phyloP scores from a whole-genome alignment of 208 protist species.

The Strigomonas culicis region DNA sequence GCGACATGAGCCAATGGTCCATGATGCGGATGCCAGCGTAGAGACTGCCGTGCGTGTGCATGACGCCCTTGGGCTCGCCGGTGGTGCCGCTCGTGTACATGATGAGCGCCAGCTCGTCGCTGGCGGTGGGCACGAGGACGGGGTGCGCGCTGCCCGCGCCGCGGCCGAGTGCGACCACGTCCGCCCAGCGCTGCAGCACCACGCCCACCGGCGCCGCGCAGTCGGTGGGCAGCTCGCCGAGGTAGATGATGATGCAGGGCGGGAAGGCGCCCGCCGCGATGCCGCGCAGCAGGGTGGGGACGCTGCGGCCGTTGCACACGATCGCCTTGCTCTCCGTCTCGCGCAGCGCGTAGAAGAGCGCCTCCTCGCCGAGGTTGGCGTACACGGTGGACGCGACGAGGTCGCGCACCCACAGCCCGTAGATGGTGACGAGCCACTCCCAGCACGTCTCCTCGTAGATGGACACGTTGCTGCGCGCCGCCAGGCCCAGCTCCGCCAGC shows the following conservation, averaged over 20 bases:
- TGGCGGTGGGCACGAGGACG: slow-evolving; percentile 14
- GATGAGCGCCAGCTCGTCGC: slow-evolving; percentile 35
- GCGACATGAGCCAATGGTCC: slow-evolving; percentile 35
- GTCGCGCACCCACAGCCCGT: slow-evolving; percentile 65
- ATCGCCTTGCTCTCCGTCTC: slow-evolving; percentile 63
- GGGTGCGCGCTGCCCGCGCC: slow-evolving; percentile 5
- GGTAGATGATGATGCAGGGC: slow-evolving; percentile 48
- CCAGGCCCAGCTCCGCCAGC: slow-evolving; percentile 42
- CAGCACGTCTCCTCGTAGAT: slow-evolving; percentile 85
- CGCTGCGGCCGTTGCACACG: slow-evolving; percentile 62
- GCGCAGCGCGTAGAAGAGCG: slow-evolving; percentile 56
- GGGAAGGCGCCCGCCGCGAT: slow-evolving; percentile 41
- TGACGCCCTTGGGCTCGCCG: slow-evolving; percentile 87
- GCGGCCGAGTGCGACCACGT: slow-evolving; percentile 42
- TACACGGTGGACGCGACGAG: slow-evolving; percentile 77
- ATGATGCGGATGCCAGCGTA: slow-evolving; percentile 26
- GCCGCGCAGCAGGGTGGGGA: slow-evolving; percentile 36
- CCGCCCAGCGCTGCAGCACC: slow-evolving; percentile 37
- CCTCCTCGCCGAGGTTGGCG: slow-evolving; percentile 79
- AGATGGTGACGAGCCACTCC: slow-evolving; percentile 73
- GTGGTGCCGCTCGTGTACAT: slow-evolving; percentile 81
- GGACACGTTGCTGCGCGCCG: slow-evolving; percentile 32
- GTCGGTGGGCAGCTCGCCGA: slow-evolving; percentile 36
- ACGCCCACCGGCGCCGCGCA: slow-evolving; percentile 13
- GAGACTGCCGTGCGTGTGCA: slow-evolving; percentile 72